Conservation (phyloP, 495 filamentous ascomycete species). For the Neurospora pannonica region DNA sequence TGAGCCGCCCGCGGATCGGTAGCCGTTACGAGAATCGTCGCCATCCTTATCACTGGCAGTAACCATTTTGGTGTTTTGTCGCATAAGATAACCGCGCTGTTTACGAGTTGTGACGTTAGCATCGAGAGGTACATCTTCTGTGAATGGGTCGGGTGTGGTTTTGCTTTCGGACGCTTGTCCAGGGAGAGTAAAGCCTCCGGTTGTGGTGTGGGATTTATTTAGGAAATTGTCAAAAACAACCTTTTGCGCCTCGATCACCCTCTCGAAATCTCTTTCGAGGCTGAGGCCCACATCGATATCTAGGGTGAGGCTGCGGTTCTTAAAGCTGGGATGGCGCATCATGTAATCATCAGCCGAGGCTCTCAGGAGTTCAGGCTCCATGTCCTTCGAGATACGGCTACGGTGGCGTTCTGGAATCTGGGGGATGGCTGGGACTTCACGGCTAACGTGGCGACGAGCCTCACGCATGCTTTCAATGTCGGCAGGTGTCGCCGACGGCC, state of each 20-base stretch:
- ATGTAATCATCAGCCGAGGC: conserved; percentile 29
- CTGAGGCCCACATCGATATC: conserved; percentile 79
- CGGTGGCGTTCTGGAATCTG: conserved; percentile 52
- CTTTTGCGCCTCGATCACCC: conserved; percentile 97
- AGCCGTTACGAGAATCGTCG: conserved; percentile 40
- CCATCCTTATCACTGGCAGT: conserved; percentile 66
- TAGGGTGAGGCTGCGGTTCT: conserved; percentile 51
- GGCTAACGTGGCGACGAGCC: conserved; percentile 74
- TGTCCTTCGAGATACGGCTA: conserved; percentile 39
- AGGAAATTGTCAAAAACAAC: conserved; percentile 54
- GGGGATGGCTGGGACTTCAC: conserved; percentile 51
- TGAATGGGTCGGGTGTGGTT: not conserved
- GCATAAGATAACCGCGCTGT: conserved; percentile 98
- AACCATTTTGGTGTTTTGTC: conserved; percentile 95
- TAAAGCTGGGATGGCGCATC: conserved; percentile 45
- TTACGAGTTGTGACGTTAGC: conserved; percentile 49
- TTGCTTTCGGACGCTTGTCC: not conserved
- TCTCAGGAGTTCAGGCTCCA: conserved; percentile 22
- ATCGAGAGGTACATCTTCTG: conserved; percentile 8
- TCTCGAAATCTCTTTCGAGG: conserved; percentile 85
- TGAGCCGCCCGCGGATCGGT: conserved; percentile 57
- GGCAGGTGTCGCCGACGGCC: conserved; percentile 75
- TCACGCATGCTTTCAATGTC: conserved; percentile 85
- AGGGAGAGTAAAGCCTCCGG: not conserved
- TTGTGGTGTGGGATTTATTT: not conserved